A percentile compares a stretch with the other conserved stretches of the same genome.
Conservation (phyloP, 345 rosid genomes). For the Aquilaria sinensis region DNA sequence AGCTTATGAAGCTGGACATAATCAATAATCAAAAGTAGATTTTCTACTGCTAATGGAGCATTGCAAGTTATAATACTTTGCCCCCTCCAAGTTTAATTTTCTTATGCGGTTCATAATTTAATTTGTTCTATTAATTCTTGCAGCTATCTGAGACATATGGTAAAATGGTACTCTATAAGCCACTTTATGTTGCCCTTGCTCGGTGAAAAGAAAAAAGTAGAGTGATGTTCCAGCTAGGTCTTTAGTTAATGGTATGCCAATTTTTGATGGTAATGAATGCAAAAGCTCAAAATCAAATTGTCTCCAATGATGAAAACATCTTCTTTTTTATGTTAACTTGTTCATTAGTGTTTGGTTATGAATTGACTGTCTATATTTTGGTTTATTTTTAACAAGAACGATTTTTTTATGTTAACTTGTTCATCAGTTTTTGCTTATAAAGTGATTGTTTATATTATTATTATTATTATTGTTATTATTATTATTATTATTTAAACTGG, state of each 20-base stretch:
- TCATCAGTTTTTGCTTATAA: not conserved
- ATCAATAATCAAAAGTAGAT: slow-evolving; percentile 1
- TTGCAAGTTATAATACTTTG: slow-evolving; percentile 67
- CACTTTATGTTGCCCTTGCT: slow-evolving; percentile 89
- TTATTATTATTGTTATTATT: not conserved
- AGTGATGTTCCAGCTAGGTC: slow-evolving; percentile 76
- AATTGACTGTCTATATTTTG: not conserved
- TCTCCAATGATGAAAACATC: too few species aligned
- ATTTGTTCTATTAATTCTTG: slow-evolving; percentile 1
- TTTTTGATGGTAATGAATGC: too few species aligned
- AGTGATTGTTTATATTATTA: not conserved
- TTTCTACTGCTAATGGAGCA: slow-evolving; percentile 81
- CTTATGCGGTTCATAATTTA: not conserved
- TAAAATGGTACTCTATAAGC: slow-evolving; percentile 85
- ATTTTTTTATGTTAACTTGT: slow-evolving; percentile 15
- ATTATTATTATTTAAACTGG: slow-evolving; percentile 30
- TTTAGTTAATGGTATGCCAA: not conserved
- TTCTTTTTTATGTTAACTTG: slow-evolving; percentile 5
- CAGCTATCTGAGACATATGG: slow-evolving; percentile 81
- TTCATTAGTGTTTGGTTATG: not conserved
- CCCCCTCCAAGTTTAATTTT: not conserved
- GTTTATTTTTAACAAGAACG: slow-evolving; percentile 48
- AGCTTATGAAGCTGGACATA: too few species aligned
- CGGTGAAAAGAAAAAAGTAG: slow-evolving; percentile 79
- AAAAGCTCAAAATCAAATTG: too few species aligned